Evolutionary conservation across 352 stramenopile genomes (phyloP).

Genomic region (Globisporangium perplexum): DNA sequence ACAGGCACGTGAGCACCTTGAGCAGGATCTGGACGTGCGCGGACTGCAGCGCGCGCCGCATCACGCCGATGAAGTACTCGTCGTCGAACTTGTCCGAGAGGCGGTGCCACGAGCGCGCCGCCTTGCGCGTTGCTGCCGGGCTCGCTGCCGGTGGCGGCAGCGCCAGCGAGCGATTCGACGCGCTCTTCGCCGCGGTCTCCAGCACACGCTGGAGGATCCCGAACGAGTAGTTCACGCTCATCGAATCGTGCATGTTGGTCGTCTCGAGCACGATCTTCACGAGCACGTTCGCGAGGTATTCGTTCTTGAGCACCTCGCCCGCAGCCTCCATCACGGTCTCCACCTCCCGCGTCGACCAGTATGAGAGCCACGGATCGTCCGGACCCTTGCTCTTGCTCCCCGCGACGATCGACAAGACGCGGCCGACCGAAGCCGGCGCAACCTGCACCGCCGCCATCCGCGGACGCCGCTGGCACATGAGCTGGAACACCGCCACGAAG

Average conservation of each 20-base stretch:
- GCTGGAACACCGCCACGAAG: constrained; percentile 64
- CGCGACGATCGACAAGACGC: constrained; percentile 58
- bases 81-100: constrained; percentile 55
- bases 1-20: constrained; percentile 83
- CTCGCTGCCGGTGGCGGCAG: background rate
- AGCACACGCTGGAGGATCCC: constrained; percentile 73
- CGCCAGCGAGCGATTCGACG: background rate
- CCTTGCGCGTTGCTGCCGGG: constrained; percentile 4
- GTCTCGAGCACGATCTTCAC: constrained; percentile 77
- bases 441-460: constrained; percentile 31
- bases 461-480: constrained; percentile 68
- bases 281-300: constrained; percentile 61
- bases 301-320: constrained; percentile 63
- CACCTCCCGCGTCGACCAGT: constrained; percentile 64
- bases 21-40: constrained; percentile 80
- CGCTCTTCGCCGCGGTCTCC: constrained; percentile 37
- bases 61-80: constrained; percentile 60
- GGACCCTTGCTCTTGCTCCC: constrained; percentile 9
- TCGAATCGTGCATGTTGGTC: constrained; percentile 78
- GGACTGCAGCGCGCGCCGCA: constrained; percentile 69
- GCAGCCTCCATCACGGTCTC: constrained; percentile 49
- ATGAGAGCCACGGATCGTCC: constrained; percentile 62
- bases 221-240: constrained; percentile 83
- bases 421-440: constrained; percentile 24
- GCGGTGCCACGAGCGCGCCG: constrained; percentile 11